Conservation (phyloP, 345 rosid species). For the Eucalyptus polyanthemos region DNA sequence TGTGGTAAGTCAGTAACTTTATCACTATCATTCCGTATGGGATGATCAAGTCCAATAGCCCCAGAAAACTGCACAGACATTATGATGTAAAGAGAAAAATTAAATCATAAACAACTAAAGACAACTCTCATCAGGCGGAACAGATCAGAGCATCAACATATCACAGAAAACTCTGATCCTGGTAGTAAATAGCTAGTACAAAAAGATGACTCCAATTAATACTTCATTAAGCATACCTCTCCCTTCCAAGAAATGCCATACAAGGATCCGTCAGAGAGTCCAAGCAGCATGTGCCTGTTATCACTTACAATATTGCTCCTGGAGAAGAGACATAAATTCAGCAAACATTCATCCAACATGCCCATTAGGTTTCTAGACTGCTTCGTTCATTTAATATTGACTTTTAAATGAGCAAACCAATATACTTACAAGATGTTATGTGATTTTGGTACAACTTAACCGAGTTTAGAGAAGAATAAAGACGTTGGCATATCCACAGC, state of each 20-base stretch:
- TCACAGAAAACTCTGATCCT: not conserved
- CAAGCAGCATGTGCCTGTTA: slow-evolving; percentile 64
- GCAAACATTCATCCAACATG: not conserved
- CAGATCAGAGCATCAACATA: not conserved
- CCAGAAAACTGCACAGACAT: slow-evolving; percentile 57
- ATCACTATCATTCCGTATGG: slow-evolving; percentile 9
- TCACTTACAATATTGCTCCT: slow-evolving; percentile 93
- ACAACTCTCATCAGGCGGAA: not conserved
- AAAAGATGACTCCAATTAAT: not conserved
- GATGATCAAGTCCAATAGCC: slow-evolving; percentile 45
- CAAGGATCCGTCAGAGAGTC: slow-evolving; percentile 81
- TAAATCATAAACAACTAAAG: not conserved
- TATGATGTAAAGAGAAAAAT: not conserved
- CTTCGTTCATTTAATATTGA: not conserved
- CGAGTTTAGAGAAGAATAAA: not conserved
- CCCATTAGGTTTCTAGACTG: not conserved
- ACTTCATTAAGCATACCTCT: slow-evolving; percentile 43
- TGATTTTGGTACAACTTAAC: not conserved
- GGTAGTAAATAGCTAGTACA: not conserved
- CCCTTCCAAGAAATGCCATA: slow-evolving; percentile 93
- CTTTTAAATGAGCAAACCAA: not conserved
- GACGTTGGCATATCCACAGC: not conserved
- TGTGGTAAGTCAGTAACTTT: slow-evolving; percentile 15
- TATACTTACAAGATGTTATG: not conserved
- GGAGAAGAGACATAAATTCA: not conserved